Base-by-base conservation (phyloP, 352 stramenopile species). In the Globisporangium paddicum region DNA sequence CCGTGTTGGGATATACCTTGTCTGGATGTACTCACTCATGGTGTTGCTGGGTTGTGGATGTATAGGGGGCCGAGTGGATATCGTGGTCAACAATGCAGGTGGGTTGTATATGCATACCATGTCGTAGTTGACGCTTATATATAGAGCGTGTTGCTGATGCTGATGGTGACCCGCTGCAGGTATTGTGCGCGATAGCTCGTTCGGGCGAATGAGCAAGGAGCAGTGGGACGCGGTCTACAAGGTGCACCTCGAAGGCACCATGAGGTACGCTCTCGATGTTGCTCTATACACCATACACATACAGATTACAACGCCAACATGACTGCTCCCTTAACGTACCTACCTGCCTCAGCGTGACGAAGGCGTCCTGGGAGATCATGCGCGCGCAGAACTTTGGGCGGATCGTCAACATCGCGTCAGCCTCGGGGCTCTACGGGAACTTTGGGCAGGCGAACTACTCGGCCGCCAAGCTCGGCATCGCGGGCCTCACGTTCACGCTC, bases 21-120 rank as follows among this genome's bases (percentile, higher is more conserved):
- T 21, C 7, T 50, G 7, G 3, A 3, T 3, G 3, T 32, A 32
- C 28, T 32, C 16, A 1, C 25, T 6, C 16, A 32, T 55, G 50
- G 19, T 55, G 32, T 7, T 59, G 44, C 19, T 38, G 34, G 57
- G 16, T 55, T 30, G 16, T 54, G 18, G 38, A 32, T 34, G 28
- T n/a, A 40, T 50, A 89, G 79, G 77, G 72, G 93, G 88, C 0
- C 72, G 82, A 10, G 77, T 97, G 50, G 94, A 98, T 63, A 86
- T 97, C 38, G 63, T 98, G 9, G 73, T 98, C 45, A 98, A 98
- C 72, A 98, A 98, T 67, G 94, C 94, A 7, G 94, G 84, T 55
- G 75, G 89, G 60, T 77, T 13, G 16, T n/a, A n/a, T n/a, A n/a
- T n/a, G n/a, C n/a, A n/a, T n/a, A n/a, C n/a, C n/a, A n/a, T n/a